Evolutionary conservation across 164 flowering plant genomes (phyloP).

Genomic region (Vitis riparia): DNA sequence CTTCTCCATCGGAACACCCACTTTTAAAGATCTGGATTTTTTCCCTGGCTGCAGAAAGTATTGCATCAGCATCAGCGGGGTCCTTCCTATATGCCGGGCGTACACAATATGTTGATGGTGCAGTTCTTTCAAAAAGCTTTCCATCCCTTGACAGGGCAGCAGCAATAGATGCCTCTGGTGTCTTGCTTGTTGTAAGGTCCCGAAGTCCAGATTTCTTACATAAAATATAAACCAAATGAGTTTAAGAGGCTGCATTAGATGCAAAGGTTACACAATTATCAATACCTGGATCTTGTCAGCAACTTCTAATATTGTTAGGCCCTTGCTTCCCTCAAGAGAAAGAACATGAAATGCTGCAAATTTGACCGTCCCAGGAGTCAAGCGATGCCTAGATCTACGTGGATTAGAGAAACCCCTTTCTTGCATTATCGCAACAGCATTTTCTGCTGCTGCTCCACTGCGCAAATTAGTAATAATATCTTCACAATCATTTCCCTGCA

Average conservation of each 20-base stretch:
- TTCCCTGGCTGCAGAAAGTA: slow-evolving; percentile 72
- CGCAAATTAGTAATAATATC: slow-evolving; percentile 69
- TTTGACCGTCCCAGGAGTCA: slow-evolving; percentile 97
- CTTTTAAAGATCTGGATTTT: slow-evolving; percentile 59
- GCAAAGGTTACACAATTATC: not conserved
- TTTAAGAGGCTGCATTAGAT: not conserved
- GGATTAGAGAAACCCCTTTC: slow-evolving; percentile 70
- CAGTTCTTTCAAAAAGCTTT: slow-evolving; percentile 84
- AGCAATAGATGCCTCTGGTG: slow-evolving; percentile 95
- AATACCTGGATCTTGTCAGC: slow-evolving; percentile 91
- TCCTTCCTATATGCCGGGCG: slow-evolving; percentile 77
- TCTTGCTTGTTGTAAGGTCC: slow-evolving; percentile 93
- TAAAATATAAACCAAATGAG: slow-evolving; percentile 13
- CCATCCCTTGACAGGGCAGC: slow-evolving; percentile 92
- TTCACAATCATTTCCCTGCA: slow-evolving; percentile 78
- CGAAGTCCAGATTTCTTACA: slow-evolving; percentile 88
- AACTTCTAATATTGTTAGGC: slow-evolving; percentile 76
- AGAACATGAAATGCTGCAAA: slow-evolving; percentile 94
- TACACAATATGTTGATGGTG: slow-evolving; percentile 93
- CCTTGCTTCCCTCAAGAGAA: slow-evolving; percentile 79
- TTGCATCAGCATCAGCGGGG: slow-evolving; percentile 71
- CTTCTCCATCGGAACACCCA: slow-evolving; percentile 65
- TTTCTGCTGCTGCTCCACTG: slow-evolving; percentile 82
- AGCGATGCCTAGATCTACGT: slow-evolving; percentile 83
- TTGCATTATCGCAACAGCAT: slow-evolving; percentile 84